Evolutionary conservation across 306 rosid species (phyloP), one percentile per base, ranked within the genome.

Genomic region (Astragalus glycyphyllos): DNA sequence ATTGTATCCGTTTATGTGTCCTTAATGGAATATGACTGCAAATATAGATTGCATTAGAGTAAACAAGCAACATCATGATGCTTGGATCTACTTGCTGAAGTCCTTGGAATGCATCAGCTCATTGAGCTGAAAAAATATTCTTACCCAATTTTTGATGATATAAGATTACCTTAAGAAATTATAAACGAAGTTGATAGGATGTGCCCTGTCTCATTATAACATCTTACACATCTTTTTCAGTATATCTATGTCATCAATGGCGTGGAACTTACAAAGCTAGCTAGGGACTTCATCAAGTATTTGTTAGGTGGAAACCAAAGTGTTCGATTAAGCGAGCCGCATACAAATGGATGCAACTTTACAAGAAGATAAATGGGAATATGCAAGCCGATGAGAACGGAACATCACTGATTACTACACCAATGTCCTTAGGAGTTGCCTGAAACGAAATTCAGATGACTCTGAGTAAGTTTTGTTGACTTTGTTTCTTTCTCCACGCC

Each of bases 191-290:
- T 42, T 71, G 50, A 13, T 26, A 31, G 40, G 48, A 49, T 73
- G 56, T 42, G 47, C 50, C 17, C 51, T 57, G 11, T 62, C 59
- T 58, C 65, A 32, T 38, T 5, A 23, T 80, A 57, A 80, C 77
- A 26, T 77, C 17, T 11, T 9, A 14, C 58, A 3, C n/a, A n/a
- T 46, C 67, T 74, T 71, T 20, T 35, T 13, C 93, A 92, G 98
- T 92, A 92, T 76, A 59, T 84, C 31, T 90, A 65, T 78, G 86
- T 84, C 73, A 83, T 90, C 37, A 74, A 6, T 40, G 97, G 98
- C 7, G 78, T 85, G 76, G 97, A 92, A 77, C 66, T 84, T 20
- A 34, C 80, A 29, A 81, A 79, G 78, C 89, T 92, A 49, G 80
- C 74, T 0, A 86, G 73, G 86, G 97, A 90, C 80, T 86, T 82